Evolutionary conservation across 352 stramenopile genomes (phyloP).

Genomic region (Thraustochytrium striatum): DNA sequence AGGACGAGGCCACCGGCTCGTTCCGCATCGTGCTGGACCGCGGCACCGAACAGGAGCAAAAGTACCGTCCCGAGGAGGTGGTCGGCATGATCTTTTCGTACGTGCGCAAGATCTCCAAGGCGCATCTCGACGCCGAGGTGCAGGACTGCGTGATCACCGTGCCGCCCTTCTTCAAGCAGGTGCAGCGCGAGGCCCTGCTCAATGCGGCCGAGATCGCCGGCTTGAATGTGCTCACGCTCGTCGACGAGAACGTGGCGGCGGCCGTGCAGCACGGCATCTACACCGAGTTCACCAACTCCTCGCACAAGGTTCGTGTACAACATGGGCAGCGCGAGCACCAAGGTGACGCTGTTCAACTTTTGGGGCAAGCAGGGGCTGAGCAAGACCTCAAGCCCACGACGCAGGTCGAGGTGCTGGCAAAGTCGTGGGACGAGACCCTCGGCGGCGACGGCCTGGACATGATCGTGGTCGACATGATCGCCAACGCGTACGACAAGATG

Average conservation of each 20-base stretch:
- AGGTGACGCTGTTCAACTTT: conserved; percentile 39
- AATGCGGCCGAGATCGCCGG: conserved; percentile 88
- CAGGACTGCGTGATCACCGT: conserved; percentile 93
- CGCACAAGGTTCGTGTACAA: conserved; percentile 94
- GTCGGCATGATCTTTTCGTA: conserved; percentile 92
- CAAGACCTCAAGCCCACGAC: conserved; percentile 42
- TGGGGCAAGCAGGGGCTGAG: not conserved
- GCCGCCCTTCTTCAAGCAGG: conserved; percentile 87
- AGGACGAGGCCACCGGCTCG: conserved; percentile 63
- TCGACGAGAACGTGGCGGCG: conserved; percentile 96
- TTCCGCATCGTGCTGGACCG: conserved; percentile 63
- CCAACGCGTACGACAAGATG: conserved; percentile 84
- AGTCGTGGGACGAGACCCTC: conserved; percentile 85
- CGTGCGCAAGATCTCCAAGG: conserved; percentile 70
- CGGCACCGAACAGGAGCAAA: conserved; percentile 61
- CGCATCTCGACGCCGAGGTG: conserved; percentile 56
- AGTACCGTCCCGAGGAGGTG: conserved; percentile 87
- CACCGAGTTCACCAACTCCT: conserved; percentile 75
- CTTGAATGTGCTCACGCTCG: conserved; percentile 88
- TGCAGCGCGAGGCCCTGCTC: conserved; percentile 85
- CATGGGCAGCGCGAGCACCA: conserved; percentile 76
- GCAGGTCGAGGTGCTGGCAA: conserved; percentile 68
- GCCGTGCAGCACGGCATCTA: conserved; percentile 92
- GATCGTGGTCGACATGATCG: conserved; percentile 84
- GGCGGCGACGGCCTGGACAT: conserved; percentile 87